phyloP scores from a whole-genome alignment of 2,329 filamentous ascomycete genomes.

The Balansia obtecta region DNA sequence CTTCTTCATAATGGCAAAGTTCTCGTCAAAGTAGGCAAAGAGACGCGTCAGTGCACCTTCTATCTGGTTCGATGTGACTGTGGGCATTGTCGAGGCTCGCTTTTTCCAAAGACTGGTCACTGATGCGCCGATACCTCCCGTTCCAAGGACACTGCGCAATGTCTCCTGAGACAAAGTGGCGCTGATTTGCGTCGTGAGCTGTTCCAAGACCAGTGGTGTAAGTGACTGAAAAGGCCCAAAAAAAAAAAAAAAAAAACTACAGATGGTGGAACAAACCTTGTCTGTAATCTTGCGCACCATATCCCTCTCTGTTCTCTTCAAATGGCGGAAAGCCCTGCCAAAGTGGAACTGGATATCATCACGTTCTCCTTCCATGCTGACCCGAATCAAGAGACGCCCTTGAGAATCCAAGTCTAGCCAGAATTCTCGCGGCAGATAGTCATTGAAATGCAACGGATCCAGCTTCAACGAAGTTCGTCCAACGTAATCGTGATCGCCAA shows the following conservation, averaged over 20 bases:
- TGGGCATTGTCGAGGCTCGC: constrained; percentile 39
- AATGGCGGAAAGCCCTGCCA: constrained; percentile 86
- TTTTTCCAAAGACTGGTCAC: constrained; percentile 60
- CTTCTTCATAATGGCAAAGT: constrained; percentile 98
- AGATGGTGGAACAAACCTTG: constrained; percentile 50
- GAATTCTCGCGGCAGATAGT: constrained; percentile 90
- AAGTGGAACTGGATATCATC: constrained; percentile 99
- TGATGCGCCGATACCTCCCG: constrained; percentile 55
- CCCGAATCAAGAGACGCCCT: constrained; percentile 73
- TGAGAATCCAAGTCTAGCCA: constrained; percentile 97
- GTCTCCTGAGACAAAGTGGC: constrained; percentile 76
- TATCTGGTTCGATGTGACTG: constrained; percentile 59
- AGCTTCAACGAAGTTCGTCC: constrained; percentile 93
- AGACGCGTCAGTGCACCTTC: constrained; percentile 72
- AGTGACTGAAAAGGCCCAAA: neutral
- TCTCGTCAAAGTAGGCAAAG: constrained; percentile 93
- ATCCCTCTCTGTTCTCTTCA: constrained; percentile 92
- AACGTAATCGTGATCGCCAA: constrained; percentile 95
- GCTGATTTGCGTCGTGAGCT: constrained; percentile 90
- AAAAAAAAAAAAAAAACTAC: neutral
- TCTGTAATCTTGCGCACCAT: constrained; percentile 98
- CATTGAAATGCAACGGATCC: constrained; percentile 94
- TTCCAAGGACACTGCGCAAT: constrained; percentile 59
- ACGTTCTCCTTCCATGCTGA: constrained; percentile 97
- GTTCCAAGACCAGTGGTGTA: neutral